A percentile compares a stretch with the other conserved stretches of the same genome.
phyloP scores from a whole-genome alignment of 768 basidiomycete genomes.

The Rhizopogon vinicolor region DNA sequence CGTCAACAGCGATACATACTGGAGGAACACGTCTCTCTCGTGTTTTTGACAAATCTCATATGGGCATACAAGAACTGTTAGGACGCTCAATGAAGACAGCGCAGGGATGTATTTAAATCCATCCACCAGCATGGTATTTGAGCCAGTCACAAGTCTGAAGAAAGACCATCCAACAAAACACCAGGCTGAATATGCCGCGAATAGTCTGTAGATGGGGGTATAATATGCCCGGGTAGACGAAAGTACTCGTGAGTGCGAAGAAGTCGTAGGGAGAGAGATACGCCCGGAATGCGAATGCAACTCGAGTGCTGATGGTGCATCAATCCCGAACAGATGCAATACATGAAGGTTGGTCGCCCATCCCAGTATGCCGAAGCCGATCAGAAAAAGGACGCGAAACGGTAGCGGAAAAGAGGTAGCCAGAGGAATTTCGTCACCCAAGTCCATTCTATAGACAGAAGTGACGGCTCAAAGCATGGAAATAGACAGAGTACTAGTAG shows the following conservation, averaged over 20 bases:
- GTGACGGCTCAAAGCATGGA: background rate
- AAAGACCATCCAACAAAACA: slow-evolving; percentile 63
- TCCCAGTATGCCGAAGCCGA: slow-evolving; percentile 74
- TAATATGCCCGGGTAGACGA: slow-evolving; percentile 38
- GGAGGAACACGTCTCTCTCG: slow-evolving; percentile 74
- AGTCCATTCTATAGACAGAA: slow-evolving; percentile 23
- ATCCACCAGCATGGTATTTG: slow-evolving; percentile 60
- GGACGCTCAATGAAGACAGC: slow-evolving; percentile 53
- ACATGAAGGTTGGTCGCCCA: slow-evolving; percentile 95
- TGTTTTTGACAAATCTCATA: slow-evolving; percentile 59
- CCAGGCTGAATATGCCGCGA: slow-evolving; percentile 55
- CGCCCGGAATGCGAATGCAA: slow-evolving; percentile 28
- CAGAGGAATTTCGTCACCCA: slow-evolving; percentile 39
- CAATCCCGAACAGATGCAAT: slow-evolving; percentile 67
- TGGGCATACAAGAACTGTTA: slow-evolving; percentile 61
- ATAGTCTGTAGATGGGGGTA: slow-evolving; percentile 62
- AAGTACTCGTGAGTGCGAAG: slow-evolving; percentile 16
- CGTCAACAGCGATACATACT: slow-evolving; percentile 37
- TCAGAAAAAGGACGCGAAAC: slow-evolving; percentile 81
- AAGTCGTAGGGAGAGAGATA: slow-evolving; percentile 15
- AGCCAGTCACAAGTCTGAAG: slow-evolving; percentile 58
- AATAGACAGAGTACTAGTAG: background rate
- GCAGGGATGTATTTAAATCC: slow-evolving; percentile 72
- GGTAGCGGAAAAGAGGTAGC: slow-evolving; percentile 78
- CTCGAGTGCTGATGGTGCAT: slow-evolving; percentile 69